phyloP scores from a whole-genome alignment of 176 grass and related monocot species.

The Oryza glaberrima region DNA sequence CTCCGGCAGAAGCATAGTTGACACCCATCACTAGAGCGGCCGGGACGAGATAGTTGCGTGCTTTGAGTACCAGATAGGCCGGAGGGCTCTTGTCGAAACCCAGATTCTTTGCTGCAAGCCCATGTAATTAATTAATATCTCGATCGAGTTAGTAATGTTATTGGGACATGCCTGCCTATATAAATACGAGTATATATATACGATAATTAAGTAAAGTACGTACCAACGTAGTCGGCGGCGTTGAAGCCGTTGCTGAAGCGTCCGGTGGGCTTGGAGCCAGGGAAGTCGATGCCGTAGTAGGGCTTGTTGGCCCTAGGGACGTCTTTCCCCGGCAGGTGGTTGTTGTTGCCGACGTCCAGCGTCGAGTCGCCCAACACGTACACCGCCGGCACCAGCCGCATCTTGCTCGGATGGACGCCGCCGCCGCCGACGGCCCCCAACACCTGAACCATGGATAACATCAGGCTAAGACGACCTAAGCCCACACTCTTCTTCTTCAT shows the following conservation, averaged over 20 bases:
- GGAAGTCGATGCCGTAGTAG: background rate
- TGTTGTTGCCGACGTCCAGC: conserved; percentile 1
- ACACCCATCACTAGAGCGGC: conserved; percentile 17
- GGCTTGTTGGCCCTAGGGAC: background rate
- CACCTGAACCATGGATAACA: background rate
- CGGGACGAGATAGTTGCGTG: background rate
- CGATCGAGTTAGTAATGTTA: background rate
- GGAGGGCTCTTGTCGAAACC: conserved; percentile 53
- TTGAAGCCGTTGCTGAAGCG: background rate
- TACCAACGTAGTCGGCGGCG: background rate
- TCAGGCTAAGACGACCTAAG: background rate
- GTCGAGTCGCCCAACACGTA: background rate
- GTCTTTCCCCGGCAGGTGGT: background rate
- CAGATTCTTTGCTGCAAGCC: conserved; percentile 24
- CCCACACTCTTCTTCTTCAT: background rate
- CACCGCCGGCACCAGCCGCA: background rate
- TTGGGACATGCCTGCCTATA: too few species aligned
- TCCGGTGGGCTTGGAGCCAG: background rate
- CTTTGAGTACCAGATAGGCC: conserved; percentile 34
- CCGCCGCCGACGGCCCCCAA: too few species aligned
- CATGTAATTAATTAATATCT: background rate
- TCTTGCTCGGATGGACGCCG: background rate
- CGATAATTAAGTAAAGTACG: background rate
- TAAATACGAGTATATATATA: background rate
- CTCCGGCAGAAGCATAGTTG: conserved; percentile 56